Evolutionary conservation across 768 basidiomycete genomes (phyloP), one percentile per base, ranked within the genome.

Genomic region (Lentinula raphanica): DNA sequence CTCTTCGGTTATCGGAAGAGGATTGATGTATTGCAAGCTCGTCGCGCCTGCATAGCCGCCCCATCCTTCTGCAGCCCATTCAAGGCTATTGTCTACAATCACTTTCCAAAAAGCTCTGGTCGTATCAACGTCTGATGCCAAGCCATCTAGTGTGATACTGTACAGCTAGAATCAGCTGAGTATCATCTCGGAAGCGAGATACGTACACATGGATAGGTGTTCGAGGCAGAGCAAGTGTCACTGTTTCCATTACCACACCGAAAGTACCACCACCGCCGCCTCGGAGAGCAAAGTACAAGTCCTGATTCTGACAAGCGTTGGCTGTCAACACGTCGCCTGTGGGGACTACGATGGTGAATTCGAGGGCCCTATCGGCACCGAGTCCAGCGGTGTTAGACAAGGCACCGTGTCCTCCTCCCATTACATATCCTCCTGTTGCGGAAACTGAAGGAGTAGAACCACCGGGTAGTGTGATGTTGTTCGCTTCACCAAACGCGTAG

Each of bases 231-330:
- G 50, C 50, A 53, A 36, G 50, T 23, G 19, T 25, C 23, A 36
- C 50, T 35, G 50, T 31, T 38, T 53, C 32, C 23, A 49, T 74
- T 49, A 82, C 68, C 19, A 83, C 69, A 6, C 78, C 81, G 46
- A 69, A 82, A 0, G 77, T 82, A 12, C 76, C 73, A 4, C 80
- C 80, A 0, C 82, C 82, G 1, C 75, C 75, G 0, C 81, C 81
- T 32, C 80, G 71, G 51, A 84, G 62, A 0, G 82, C 80, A 76
- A 79, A 84, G 67, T 79, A 83, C 4, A 83, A 71, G 55, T 83
- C 78, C 3, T 67, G 13, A 59, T 81, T 68, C 39, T 71, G 68
- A 62, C 74, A 66, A 0, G 62, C 60, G 61, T 82, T 83, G 21
- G 69, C 75, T 3, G 63, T 72, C 53, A 78, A 62, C 36, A 71